Evolutionary conservation across 768 basidiomycete genomes (phyloP), one percentile per base, ranked within the genome.

Genomic region (Suillus clintonianus): DNA sequence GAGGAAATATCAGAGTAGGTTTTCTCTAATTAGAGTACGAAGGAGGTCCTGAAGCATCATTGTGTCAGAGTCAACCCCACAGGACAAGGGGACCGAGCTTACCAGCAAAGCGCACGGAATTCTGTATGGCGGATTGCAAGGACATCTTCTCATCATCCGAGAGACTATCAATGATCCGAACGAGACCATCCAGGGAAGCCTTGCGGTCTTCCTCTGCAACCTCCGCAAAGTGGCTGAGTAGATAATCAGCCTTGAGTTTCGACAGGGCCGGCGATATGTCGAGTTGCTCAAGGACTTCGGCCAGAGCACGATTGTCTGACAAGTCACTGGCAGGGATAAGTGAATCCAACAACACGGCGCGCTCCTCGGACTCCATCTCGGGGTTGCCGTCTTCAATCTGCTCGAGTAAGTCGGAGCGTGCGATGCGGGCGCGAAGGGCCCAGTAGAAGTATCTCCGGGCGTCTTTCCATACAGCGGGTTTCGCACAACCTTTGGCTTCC

Each of bases 401-500:
- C 48, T 83, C 81, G 48, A 92, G 79, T 22, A 89, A 89, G 43
- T 80, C 78, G 1, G 89, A 89, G 61, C 85, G 86, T 30, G 90
- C 90, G 37, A 92, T 78, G 59, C 90, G 89, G n/a, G 90, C 89
- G 50, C 96, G 90, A 36, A 94, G 83, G 48, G 92, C 87, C 95
- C 95, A 97, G 80, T 97, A 97, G 85, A 98, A 96, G 72, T 89
- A 84, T 65, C 95, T 86, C 64, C 94, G 89, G 61, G 95, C 88
- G 59, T 92, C 84, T 77, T 92, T 94, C 96, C 96, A 98, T 53
- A 89, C 85, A 34, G 87, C 82, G 22, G 93, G 83, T 65, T 89
- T 90, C 9, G 96, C 96, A 68, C 96, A 96, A 19, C 94, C 95
- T 79, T 98, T 98, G 32, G 96, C 96, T 78, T 97, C 94, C 95